Base-by-base conservation (phyloP, 257 asterid species). In the Penstemon davidsonii region DNA sequence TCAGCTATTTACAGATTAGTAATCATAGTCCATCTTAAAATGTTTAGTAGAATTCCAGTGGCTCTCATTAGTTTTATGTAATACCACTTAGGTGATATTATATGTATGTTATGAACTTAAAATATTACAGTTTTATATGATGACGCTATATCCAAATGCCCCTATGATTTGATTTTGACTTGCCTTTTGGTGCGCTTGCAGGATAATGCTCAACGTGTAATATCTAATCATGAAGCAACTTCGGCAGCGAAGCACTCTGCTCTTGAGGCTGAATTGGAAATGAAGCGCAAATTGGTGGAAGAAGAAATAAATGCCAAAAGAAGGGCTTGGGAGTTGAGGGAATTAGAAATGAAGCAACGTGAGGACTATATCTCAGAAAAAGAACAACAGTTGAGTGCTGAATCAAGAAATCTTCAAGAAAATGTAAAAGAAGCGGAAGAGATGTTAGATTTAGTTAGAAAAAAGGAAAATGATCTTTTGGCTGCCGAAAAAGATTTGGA, bases 251-350 rank as follows among this genome's bases (percentile, higher is more conserved):
- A 81, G 83, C 82, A 84, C 64, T 82, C 84, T 62, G 74, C 80
- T 66, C 59, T 87, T 3, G 94, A 91, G 79, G 92, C 92, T 37
- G 90, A 91, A 76, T 58, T 83, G 62, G 91, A 84, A 64, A 70
- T 44, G 72, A 86, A 81, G 78, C 83, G 83, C 66, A 91, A 87
- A 80, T 70, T 69, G 75, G 81, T 76, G 64, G 96, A 91, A 54
- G 96, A 89, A 57, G 99, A 94, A 77, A 75, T 81, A 40, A 75
- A 84, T 60, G 73, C 79, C 74, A 91, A 77, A 81, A 86, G 92
- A 79, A 84, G 98, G 67, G 85, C 71, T 67, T 87, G 88, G 90
- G 99, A 94, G 73, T 76, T 94, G 81, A 94, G 75, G 79, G 99
- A 94, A 73, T 70, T 94, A 70, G 99, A 94, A 77, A 75, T 91